Conservation (phyloP, 2,329 filamentous ascomycete species). For the Clarireedia homoeocarpa region DNA sequence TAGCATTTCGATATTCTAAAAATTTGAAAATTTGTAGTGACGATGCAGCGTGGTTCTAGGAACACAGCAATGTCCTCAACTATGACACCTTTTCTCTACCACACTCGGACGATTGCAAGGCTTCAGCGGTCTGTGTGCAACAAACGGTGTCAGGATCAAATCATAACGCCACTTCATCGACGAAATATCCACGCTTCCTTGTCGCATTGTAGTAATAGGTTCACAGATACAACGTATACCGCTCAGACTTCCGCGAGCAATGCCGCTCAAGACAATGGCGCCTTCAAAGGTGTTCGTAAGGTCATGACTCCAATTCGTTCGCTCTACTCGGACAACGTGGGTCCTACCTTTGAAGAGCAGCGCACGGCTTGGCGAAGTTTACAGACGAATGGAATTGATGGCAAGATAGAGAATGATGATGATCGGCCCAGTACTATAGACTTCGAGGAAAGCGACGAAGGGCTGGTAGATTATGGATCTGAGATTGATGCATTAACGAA, state of each 20-base stretch:
- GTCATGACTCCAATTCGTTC: no score
- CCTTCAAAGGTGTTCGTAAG: no score
- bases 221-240: neutral
- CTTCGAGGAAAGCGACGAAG: slow-evolving; percentile 13
- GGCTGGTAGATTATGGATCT: slow-evolving; percentile 10
- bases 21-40: neutral
- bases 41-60: neutral
- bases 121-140: slow-evolving; percentile 4
- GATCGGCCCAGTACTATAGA: neutral
- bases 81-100: slow-evolving; percentile 63
- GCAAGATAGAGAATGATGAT: neutral
- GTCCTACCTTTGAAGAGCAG: neutral
- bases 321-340: neutral
- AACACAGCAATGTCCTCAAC: slow-evolving; percentile 11
- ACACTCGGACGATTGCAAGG: slow-evolving; percentile 53
- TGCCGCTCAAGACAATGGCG: neutral
- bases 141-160: neutral
- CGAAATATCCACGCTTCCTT: slow-evolving; percentile 1
- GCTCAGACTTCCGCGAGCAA: neutral
- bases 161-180: neutral
- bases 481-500: slow-evolving; percentile 19
- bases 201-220: neutral
- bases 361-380: no score
- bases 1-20: neutral
- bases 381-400: neutral